Base-by-base conservation (phyloP, 2,329 filamentous ascomycete species). In the Dactylellina parvicollis region DNA sequence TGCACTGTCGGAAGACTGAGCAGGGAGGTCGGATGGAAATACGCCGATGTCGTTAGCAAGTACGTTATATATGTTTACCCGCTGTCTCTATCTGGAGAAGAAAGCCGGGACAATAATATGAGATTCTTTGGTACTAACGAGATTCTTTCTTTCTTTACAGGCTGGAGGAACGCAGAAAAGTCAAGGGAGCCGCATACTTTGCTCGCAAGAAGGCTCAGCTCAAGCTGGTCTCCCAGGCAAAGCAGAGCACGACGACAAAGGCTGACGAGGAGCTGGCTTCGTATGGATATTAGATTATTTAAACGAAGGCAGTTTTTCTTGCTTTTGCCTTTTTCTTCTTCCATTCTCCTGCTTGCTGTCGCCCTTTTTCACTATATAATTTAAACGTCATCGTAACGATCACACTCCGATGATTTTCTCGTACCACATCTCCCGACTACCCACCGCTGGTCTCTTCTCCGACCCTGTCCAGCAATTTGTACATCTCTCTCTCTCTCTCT, bases 11-110 rank as follows among this genome's bases (percentile, higher is more conserved):
- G 95, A 80, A 90, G 95, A 85, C 87, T 99, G 82, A 95, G 92
- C 85, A 93, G 97, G 85, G 95, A 99, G 87, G 95, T 98, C 82
- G 95, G 95, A 86, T 99, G 95, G 95, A 99, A 99, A 87, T 98
- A 99, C 90, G 91, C 97, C 88, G 94, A 97, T 83, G 93, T 99
- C 82, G 95, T 99, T 86, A 90, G 90, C 81, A 92, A 92, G 93
- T 98, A 86, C 81, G 92, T 64, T 54, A 26, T 12, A n/a, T n/a
- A n/a, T n/a, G n/a, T 65, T 24, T 36, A 34, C 26, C 42, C 28
- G 36, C 32, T 57, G 57, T 64, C 28, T 12, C n/a, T 22, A 28
- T 12, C 20, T 10, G 3, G 18, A 24, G 20, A 47, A 22, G 14
- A 12, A 61, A n/a, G n/a, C n/a, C n/a, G n/a, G n/a, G n/a, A n/a